phyloP scores from a whole-genome alignment of 129 eudicot genomes.

The Lactuca saligna region DNA sequence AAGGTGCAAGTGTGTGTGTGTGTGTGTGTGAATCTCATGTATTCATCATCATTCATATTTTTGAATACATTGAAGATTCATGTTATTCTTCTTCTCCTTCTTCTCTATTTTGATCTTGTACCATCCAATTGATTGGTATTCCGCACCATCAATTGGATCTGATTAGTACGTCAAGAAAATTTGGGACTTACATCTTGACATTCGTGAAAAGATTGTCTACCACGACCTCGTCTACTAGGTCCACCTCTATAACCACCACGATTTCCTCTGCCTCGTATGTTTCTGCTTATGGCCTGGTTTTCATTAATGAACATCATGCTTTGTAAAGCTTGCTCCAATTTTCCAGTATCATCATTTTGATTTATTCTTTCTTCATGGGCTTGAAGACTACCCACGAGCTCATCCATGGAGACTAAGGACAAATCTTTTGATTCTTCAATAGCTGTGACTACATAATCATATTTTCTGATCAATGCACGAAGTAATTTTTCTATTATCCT shows the following conservation, averaged over 20 bases:
- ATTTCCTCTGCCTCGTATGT: no score
- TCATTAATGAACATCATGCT: not conserved
- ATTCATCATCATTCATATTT: no score
- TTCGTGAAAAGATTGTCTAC: not conserved
- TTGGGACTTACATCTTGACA: not conserved
- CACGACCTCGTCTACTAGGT: not conserved
- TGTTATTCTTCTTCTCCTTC: no score
- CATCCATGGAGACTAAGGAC: not conserved
- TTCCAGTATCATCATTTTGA: not conserved
- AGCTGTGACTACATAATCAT: not conserved
- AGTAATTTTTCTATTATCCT: not conserved
- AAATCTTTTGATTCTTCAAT: constrained; percentile 4
- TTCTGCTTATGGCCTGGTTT: not conserved
- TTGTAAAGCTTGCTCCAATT: not conserved
- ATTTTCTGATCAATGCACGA: not conserved
- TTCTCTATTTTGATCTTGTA: no score
- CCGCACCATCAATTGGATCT: no score
- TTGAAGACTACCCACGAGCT: not conserved
- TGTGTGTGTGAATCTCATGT: no score
- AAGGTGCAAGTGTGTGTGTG: no score
- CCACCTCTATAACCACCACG: no score
- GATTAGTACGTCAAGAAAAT: no score
- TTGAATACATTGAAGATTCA: no score
- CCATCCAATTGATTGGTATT: no score
- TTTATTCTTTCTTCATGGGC: not conserved